phyloP scores from a whole-genome alignment of 768 basidiomycete genomes.

The Melanogaster broomeanus region DNA sequence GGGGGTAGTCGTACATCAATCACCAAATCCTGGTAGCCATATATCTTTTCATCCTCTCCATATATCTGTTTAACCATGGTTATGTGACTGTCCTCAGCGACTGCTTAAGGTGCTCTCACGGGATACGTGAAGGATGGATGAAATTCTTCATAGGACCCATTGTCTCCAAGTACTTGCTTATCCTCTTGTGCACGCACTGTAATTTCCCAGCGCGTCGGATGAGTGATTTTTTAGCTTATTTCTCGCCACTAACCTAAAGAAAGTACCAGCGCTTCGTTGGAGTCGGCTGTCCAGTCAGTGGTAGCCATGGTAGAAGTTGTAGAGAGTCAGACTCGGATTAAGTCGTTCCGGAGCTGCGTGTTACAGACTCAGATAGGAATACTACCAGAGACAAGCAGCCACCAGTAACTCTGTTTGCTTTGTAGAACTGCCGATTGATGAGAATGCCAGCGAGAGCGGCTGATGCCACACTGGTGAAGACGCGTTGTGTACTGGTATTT shows the following conservation, averaged over 20 bases:
- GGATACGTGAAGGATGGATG: conserved; percentile 94
- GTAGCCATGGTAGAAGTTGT: conserved; percentile 19
- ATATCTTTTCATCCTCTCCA: conserved; percentile 95
- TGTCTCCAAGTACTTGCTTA: conserved; percentile 52
- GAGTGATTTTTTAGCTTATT: not conserved
- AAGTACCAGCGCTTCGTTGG: conserved; percentile 74
- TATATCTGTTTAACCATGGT: conserved; percentile 61
- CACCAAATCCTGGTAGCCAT: conserved; percentile 83
- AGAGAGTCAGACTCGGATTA: not conserved
- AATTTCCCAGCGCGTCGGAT: not conserved
- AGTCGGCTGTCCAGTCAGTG: conserved; percentile 73
- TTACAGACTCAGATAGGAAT: not conserved
- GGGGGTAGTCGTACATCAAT: conserved; percentile 67
- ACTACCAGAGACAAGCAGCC: not conserved
- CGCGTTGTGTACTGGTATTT: conserved; percentile 33
- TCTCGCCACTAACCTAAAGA: conserved; percentile 58
- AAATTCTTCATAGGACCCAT: conserved; percentile 68
- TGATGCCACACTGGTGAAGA: no score
- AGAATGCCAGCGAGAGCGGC: no score
- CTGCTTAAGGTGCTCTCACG: conserved; percentile 43
- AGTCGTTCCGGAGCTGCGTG: not conserved
- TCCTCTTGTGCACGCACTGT: conserved; percentile 74
- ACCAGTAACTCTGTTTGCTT: not conserved
- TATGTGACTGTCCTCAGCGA: conserved; percentile 1
- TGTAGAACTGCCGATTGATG: not conserved